Evolutionary conservation across 345 rosid genomes (phyloP).

Genomic region (Adansonia digitata): DNA sequence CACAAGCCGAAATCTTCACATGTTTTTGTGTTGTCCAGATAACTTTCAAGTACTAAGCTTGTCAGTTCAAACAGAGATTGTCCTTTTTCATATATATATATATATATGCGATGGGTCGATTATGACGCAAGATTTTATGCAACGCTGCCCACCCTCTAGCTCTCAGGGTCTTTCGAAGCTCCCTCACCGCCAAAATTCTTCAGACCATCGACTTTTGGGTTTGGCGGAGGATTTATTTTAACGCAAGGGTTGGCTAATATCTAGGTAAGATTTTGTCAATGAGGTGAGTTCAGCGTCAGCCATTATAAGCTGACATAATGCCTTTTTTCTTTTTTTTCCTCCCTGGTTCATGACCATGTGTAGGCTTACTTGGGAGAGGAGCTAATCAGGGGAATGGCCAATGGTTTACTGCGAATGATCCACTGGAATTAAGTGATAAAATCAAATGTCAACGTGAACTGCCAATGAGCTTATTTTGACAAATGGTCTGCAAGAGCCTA

Average conservation of each 20-base stretch:
- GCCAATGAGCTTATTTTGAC: background rate
- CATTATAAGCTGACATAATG: slow-evolving; percentile 7
- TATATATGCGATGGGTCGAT: slow-evolving; percentile 17
- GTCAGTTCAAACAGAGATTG: slow-evolving; percentile 18
- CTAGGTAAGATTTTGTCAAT: background rate
- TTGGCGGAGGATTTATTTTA: background rate
- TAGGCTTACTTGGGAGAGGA: slow-evolving; percentile 9
- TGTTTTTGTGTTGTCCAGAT: background rate
- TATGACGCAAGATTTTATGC: background rate
- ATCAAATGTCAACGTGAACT: slow-evolving; percentile 11
- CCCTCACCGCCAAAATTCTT: background rate
- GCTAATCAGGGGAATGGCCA: slow-evolving; percentile 1
- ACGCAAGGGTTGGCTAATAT: background rate
- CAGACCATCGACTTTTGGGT: background rate
- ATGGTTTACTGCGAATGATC: background rate
- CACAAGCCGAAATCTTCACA: slow-evolving; percentile 5
- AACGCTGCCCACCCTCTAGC: background rate
- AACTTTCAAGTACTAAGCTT: background rate
- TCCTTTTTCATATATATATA: too few species aligned
- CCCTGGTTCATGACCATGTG: background rate
- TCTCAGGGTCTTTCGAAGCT: background rate
- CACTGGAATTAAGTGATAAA: background rate
- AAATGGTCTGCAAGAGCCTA: background rate
- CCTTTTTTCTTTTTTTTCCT: background rate
- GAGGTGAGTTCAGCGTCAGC: background rate